A percentile compares a stretch with the other conserved stretches of the same genome.
Conservation (phyloP, 2,329 filamentous ascomycete genomes). For the Colletotrichum sp. region DNA sequence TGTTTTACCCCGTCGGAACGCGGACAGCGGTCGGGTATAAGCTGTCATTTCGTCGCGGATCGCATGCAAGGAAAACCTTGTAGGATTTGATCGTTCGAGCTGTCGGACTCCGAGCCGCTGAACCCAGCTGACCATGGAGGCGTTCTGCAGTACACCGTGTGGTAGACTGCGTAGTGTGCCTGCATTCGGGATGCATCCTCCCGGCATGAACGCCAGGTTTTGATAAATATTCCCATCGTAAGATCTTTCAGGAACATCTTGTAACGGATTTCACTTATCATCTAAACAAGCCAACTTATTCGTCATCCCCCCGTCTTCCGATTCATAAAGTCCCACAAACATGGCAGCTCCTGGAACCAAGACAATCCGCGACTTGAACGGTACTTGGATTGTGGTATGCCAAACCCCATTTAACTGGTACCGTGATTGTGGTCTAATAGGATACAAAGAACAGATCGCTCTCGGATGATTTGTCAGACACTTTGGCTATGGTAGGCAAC, state of each 20-base stretch:
- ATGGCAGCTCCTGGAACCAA: neutral
- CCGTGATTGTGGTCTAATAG: neutral
- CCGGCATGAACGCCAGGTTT: neutral
- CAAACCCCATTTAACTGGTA: neutral
- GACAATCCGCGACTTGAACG: neutral
- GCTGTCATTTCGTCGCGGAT: neutral
- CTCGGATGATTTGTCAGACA: neutral
- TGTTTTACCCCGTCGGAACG: neutral
- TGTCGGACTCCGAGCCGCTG: neutral
- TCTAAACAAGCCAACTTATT: neutral
- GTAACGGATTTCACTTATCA: neutral
- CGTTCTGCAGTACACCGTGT: no score
- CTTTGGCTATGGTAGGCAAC: neutral
- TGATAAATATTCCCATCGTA: neutral
- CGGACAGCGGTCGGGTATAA: neutral
- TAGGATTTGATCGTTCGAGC: neutral
- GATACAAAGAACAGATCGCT: neutral
- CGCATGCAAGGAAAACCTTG: accelerated
- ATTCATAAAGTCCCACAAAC: neutral
- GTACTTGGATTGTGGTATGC: neutral
- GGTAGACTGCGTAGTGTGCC: neutral
- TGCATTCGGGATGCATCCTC: neutral
- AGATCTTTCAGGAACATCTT: neutral
- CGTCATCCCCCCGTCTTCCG: neutral
- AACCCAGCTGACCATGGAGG: neutral